phyloP scores from a whole-genome alignment of 225 moss, liverwort and hornwort genomes.

The Physcomitrellopsis africana region DNA sequence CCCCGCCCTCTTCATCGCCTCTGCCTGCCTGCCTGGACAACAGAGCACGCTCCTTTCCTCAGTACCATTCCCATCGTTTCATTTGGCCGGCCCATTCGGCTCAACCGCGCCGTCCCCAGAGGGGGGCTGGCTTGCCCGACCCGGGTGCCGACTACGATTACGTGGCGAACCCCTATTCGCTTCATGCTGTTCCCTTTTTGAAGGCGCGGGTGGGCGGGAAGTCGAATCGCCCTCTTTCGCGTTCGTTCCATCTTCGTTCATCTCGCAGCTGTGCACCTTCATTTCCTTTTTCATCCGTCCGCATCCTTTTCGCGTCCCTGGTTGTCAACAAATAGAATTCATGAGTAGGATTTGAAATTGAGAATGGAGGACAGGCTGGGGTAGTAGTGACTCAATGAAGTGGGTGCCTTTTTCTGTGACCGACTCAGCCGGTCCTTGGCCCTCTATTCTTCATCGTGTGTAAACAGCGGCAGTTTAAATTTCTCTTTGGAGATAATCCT shows the following conservation, averaged over 20 bases:
- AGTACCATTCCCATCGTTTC: slow-evolving; percentile 26
- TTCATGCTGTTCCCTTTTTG: slow-evolving; percentile 20
- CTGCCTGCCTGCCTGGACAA: slow-evolving; percentile 8
- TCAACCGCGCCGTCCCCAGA: not conserved
- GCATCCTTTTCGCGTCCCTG: not conserved
- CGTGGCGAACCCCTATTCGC: not conserved
- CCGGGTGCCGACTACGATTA: not conserved
- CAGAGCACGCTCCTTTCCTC: slow-evolving; percentile 16
- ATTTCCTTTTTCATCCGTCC: not conserved
- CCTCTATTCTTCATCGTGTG: too few relatives aligned
- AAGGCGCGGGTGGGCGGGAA: slow-evolving; percentile 50
- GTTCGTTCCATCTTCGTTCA: not conserved
- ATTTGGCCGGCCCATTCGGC: slow-evolving; percentile 5
- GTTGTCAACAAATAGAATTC: not conserved
- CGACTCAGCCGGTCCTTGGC: too few relatives aligned
- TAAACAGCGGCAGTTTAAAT: too few relatives aligned
- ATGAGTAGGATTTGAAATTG: slow-evolving; percentile 34
- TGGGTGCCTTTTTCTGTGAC: too few relatives aligned
- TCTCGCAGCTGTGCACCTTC: too few relatives aligned
- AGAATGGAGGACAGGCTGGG: too few relatives aligned
- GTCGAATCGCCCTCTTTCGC: not conserved
- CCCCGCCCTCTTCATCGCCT: slow-evolving; percentile 11
- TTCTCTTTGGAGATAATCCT: too few relatives aligned
- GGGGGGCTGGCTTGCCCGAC: not conserved
- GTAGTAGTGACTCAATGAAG: too few relatives aligned